Conservation (phyloP, 352 stramenopile species). For the Pythium phragmitis region DNA sequence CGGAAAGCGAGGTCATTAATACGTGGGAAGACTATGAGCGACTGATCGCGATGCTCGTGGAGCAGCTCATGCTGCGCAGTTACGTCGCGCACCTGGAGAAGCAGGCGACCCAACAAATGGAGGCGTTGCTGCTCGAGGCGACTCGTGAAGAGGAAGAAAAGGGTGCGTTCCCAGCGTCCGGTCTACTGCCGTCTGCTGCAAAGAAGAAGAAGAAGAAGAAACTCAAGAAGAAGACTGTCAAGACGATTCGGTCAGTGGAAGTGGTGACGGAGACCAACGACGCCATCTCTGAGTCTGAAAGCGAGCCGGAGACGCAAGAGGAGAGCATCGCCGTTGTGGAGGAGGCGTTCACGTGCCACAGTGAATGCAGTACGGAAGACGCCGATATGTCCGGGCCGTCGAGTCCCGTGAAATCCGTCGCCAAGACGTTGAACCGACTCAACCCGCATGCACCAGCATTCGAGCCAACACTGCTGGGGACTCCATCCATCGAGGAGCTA, state of each 20-base stretch:
- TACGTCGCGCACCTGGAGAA: constrained; percentile 70
- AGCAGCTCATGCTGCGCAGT: constrained; percentile 79
- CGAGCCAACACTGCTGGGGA: constrained; percentile 30
- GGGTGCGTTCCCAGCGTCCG: neutral
- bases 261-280: neutral
- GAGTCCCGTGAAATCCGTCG: constrained; percentile 15
- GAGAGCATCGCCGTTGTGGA: neutral
- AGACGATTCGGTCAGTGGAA: neutral
- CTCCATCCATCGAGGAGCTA: constrained; percentile 6
- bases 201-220: constrained; percentile 40
- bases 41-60: constrained; percentile 83
- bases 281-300: constrained; percentile 3
- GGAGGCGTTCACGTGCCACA: constrained; percentile 17
- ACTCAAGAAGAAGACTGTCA: constrained; percentile 22
- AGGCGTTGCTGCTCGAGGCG: constrained; percentile 57
- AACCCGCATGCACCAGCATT: constrained; percentile 67
- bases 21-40: constrained; percentile 81
- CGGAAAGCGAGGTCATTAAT: constrained; percentile 77
- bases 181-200: neutral
- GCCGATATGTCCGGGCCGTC: constrained; percentile 22
- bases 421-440: constrained; percentile 25
- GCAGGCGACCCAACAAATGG: constrained; percentile 73
- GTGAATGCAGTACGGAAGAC: constrained; percentile 27
- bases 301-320: constrained; percentile 19
- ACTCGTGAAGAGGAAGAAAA: constrained; percentile 26